These are phyloP conservation scores for Gaeumannomyces tritici DNA, from an alignment of 2,329 filamentous ascomycete species.

Conservation along the genomic window DNA sequence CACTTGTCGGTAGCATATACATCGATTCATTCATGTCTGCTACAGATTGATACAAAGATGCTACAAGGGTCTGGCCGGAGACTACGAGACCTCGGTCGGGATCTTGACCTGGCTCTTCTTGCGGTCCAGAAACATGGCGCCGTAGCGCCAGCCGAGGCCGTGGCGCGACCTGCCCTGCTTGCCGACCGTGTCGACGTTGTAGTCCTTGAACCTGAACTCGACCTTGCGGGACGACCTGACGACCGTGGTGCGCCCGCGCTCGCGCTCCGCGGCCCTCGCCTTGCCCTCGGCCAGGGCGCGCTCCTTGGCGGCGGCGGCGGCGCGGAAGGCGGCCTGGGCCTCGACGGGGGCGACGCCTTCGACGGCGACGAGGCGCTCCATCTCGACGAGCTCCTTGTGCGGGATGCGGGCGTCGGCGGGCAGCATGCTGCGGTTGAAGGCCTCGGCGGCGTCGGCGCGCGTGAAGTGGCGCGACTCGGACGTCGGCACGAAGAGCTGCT, in stretches of 20 bases:
- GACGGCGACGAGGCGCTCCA: constrained; percentile 37
- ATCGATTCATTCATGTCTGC: not conserved
- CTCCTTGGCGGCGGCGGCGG: constrained; percentile 27
- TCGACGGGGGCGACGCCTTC: constrained; percentile 23
- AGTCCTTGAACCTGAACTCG: constrained; percentile 53
- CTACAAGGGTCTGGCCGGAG: not conserved
- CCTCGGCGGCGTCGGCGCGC: constrained; percentile 54
- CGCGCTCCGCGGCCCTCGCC: constrained; percentile 25
- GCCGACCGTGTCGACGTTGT: constrained; percentile 48
- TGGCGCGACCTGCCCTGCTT: constrained; percentile 38
- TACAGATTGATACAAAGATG: not conserved
- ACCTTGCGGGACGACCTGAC: constrained; percentile 35
- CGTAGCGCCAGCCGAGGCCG: constrained; percentile 54
- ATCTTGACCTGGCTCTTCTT: constrained; percentile 59
- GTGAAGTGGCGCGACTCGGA: constrained; percentile 55
- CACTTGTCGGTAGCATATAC: not conserved
- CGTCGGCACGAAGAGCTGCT: constrained; percentile 56
- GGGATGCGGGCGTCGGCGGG: constrained; percentile 52
- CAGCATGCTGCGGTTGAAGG: constrained; percentile 51
- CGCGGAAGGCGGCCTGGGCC: constrained; percentile 28
- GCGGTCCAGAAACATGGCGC: constrained; percentile 52
- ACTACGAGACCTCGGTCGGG: constrained; percentile 48
- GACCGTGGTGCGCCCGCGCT: constrained; percentile 24
- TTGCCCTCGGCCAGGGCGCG: constrained; percentile 24
- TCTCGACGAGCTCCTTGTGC: constrained; percentile 49